Base-by-base conservation (phyloP, 768 basidiomycete genomes). In the Hydnomerulius pinastri region DNA sequence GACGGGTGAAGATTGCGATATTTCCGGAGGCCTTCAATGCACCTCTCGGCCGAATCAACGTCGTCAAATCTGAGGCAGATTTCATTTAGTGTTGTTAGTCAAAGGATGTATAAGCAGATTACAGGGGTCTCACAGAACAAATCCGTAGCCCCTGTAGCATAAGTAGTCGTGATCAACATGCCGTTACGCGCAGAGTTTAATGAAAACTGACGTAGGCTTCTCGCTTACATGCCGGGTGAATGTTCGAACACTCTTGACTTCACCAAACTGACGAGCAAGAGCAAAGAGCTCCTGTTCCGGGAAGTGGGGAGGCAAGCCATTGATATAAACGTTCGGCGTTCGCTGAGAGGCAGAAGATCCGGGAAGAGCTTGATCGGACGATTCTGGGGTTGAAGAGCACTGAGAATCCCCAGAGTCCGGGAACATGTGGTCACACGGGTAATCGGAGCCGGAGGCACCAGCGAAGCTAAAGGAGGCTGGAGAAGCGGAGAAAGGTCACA, bases 271-370 rank as follows among this genome's bases (percentile, higher is more conserved):
- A 20, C 76, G 70, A 28, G 86, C 78, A 46, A 93, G 81, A 24
- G 80, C 80, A 58, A 83, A 84, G 35, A 93, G 74, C 53, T 90
- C 80, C 52, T 90, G 89, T 60, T 92, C 90, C 0, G 88, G 83
- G 60, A 81, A 92, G 68, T 90, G 83, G 4, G 90, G 86, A 2
- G 89, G 90, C 13, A 93, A 78, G 11, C 90, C 90, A 60, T 92
- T 92, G 71, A 92, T 91, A 64, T 92, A 92, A 0, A 92, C 86
- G 58, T 92, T 92, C 1, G 90, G 87, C 1, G 87, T 83, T 20
- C 58, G 61, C 35, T 62, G 53, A 40, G 59, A 58, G 11, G 39
- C 23, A 27, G 44, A 44, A 6, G 32, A 49, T 15, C 50, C 11
- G 1, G 51, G 44, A 28, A 56, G 30, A 2, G 46, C 50, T 36